phyloP scores from a whole-genome alignment of 1,284 basidiomycete species.

The Cryptococcus jaspeensis region DNA sequence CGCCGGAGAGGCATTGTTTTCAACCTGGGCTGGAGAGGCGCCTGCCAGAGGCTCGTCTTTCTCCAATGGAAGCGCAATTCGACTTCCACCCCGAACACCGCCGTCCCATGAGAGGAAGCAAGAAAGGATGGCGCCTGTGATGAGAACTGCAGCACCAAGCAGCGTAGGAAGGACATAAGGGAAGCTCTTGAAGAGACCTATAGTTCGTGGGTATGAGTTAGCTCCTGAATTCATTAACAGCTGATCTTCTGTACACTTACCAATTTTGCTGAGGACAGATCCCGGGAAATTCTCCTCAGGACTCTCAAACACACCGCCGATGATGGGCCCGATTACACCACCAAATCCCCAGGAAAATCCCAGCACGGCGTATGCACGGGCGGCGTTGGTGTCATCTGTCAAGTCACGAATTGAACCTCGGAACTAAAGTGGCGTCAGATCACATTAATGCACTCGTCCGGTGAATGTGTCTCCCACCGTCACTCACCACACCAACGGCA shows the following conservation, averaged over 20 bases:
- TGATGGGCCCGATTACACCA: constrained; percentile 63
- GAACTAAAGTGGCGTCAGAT: constrained; percentile 40
- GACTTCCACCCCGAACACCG: constrained; percentile 74
- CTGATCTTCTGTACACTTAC: constrained; percentile 11
- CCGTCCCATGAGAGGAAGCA: constrained; percentile 89
- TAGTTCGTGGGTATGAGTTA: not conserved
- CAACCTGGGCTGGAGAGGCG: constrained; percentile 15
- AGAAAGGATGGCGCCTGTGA: constrained; percentile 72
- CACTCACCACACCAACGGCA: constrained; percentile 79
- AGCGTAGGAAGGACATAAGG: constrained; percentile 90
- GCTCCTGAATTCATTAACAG: not conserved
- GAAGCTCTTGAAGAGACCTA: constrained; percentile 68
- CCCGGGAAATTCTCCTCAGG: constrained; percentile 82
- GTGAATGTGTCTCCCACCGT: too few species aligned
- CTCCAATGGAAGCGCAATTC: constrained; percentile 72
- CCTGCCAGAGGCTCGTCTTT: constrained; percentile 57
- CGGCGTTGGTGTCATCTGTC: constrained; percentile 78
- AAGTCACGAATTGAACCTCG: constrained; percentile 82
- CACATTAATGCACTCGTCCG: not conserved
- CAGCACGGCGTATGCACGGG: constrained; percentile 87
- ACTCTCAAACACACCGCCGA: constrained; percentile 81
- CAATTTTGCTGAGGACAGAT: constrained; percentile 61
- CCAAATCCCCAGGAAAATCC: constrained; percentile 97
- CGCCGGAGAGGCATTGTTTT: constrained; percentile 23
- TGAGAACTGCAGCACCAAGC: constrained; percentile 72